Percentiles rank a stretch among this genome's conserved stretches.
phyloP scores from a whole-genome alignment of 2,329 filamentous ascomycete genomes.

The Beauveria rudraprayagi region DNA sequence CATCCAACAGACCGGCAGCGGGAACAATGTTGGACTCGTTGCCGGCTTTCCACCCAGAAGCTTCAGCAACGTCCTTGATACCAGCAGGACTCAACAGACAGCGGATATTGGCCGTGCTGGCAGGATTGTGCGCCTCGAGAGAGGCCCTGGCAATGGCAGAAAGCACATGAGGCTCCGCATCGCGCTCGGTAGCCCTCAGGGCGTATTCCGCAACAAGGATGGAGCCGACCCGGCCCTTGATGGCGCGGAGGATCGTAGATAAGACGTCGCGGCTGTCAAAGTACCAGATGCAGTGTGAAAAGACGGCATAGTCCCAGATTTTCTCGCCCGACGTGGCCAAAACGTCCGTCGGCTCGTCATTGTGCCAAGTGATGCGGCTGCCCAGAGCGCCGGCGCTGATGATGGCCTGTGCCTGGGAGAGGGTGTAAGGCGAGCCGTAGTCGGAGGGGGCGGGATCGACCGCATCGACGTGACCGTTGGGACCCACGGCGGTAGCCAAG shows the following conservation, averaged over 20 bases:
- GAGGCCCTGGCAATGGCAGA: constrained; percentile 37
- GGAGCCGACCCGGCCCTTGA: constrained; percentile 16
- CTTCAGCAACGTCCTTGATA: constrained; percentile 28
- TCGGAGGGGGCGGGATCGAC: constrained; percentile 43
- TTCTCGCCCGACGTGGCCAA: constrained; percentile 19
- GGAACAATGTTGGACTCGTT: constrained; percentile 28
- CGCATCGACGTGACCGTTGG: constrained; percentile 37
- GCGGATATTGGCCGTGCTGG: constrained; percentile 38
- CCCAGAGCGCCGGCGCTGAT: constrained; percentile 34
- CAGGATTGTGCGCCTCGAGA: constrained; percentile 32
- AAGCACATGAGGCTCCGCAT: constrained; percentile 41
- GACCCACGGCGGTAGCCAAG: constrained; percentile 39
- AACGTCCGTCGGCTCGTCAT: constrained; percentile 28
- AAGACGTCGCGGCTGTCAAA: constrained; percentile 32
- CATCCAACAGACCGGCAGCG: constrained; percentile 34
- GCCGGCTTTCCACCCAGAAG: constrained; percentile 29
- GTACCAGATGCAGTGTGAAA: constrained; percentile 47
- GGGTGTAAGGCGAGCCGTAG: constrained; percentile 43
- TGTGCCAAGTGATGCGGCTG: constrained; percentile 34
- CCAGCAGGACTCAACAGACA: constrained; percentile 33
- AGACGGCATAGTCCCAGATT: constrained; percentile 37
- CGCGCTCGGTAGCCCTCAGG: constrained; percentile 26
- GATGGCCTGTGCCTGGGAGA: constrained; percentile 39
- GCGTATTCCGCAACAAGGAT: constrained; percentile 22
- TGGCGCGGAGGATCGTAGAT: constrained; percentile 15